phyloP scores from a whole-genome alignment of 2,329 filamentous ascomycete species.

The Colletotrichum sp. region DNA sequence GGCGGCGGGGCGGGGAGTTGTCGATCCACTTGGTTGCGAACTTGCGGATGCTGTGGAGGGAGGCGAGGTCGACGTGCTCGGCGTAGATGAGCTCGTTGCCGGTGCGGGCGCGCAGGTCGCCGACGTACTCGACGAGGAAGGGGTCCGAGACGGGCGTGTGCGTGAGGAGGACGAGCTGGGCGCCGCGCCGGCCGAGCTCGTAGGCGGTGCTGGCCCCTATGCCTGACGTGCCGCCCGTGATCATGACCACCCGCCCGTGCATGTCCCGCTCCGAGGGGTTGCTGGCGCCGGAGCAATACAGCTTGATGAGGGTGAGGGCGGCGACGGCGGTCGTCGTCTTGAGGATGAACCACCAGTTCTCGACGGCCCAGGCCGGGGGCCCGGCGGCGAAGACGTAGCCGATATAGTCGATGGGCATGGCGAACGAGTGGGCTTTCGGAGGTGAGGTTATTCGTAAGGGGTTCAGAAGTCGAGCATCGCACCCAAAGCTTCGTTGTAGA shows the following conservation, averaged over 20 bases:
- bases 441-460: neutral
- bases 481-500: neutral
- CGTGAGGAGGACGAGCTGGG: conserved; percentile 90
- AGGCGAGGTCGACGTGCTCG: conserved; percentile 89
- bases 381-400: conserved; percentile 53
- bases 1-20: conserved; percentile 83
- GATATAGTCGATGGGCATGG: conserved; percentile 60
- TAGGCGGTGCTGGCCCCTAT: conserved; percentile 81
- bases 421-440: conserved; percentile 25
- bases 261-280: conserved; percentile 83
- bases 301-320: conserved; percentile 62
- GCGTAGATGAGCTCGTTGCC: conserved; percentile 91
- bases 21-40: conserved; percentile 99
- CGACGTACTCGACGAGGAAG: conserved; percentile 91
- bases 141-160: conserved; percentile 81
- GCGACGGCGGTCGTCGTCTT: conserved; percentile 41
- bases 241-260: conserved; percentile 92
- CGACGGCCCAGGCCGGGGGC: conserved; percentile 52
- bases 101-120: conserved; percentile 79
- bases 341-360: conserved; percentile 47
- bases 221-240: conserved; percentile 94
- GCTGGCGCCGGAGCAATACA: conserved; percentile 75
- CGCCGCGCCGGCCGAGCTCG: conserved; percentile 79
- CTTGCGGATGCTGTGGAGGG: conserved; percentile 85
- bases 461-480: neutral